Percentiles rank a stretch among this genome's conserved stretches.
These are phyloP conservation scores for Boechera divaricarpa DNA, from an alignment of 345 rosid species.

Conservation along the genomic window DNA sequence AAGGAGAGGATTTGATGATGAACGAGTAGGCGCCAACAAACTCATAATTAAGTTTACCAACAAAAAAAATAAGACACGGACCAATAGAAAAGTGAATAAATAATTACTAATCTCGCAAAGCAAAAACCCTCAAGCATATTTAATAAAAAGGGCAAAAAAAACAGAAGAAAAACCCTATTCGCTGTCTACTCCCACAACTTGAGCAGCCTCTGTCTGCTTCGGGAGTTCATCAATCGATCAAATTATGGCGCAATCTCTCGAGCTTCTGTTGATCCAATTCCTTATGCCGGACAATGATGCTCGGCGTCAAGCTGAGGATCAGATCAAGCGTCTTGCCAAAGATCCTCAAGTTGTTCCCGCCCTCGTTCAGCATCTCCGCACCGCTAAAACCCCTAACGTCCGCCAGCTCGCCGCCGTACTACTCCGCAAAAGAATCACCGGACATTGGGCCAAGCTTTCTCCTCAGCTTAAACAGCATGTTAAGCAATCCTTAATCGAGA, in stretches of 20 bases:
- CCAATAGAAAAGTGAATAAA: no score
- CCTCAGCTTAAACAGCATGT: conserved; percentile 82
- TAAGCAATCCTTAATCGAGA: conserved; percentile 87
- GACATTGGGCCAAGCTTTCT: conserved; percentile 97
- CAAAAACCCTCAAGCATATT: conserved; percentile 34
- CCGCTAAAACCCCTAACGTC: conserved; percentile 97
- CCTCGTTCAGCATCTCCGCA: conserved; percentile 94
- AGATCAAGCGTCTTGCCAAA: conserved; percentile 90
- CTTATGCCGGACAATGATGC: conserved; percentile 99
- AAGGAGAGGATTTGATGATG: no score
- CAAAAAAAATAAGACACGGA: no score
- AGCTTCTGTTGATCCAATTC: conserved; percentile 88
- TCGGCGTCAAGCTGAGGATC: conserved; percentile 97
- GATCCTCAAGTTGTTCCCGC: conserved; percentile 99
- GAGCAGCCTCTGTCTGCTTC: conserved; percentile 40
- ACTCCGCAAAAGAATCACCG: conserved; percentile 98
- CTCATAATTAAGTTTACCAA: no score
- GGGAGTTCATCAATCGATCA: conserved; percentile 11
- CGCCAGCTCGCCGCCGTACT: conserved; percentile 99
- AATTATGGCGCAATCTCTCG: conserved; percentile 90
- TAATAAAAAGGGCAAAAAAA: background rate
- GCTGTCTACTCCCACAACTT: conserved; percentile 1
- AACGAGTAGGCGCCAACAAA: no score
- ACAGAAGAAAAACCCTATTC: conserved; percentile 40
- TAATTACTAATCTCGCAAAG: background rate